Evolutionary conservation across 208 protist genomes (phyloP), one percentile per base, ranked within the genome.

Genomic region (Acanthamoeba sp.): DNA sequence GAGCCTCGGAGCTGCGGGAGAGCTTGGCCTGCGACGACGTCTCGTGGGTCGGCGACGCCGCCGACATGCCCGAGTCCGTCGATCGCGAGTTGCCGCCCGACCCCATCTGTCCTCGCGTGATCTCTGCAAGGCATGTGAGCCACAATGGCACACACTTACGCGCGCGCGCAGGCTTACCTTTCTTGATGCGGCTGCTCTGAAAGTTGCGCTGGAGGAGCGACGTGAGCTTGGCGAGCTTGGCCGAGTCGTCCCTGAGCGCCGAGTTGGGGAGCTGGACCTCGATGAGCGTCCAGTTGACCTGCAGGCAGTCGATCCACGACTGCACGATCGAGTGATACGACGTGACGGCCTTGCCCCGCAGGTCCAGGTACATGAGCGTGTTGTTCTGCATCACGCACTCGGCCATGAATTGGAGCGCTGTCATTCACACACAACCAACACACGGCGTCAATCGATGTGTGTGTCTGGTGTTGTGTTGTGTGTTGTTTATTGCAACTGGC

Each of bases 341-440:
- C 6, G 87, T 73, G 10, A 73, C 40, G 6, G 87, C 87, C 45
- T 66, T 76, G 27, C 87, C 87, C 40, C 59, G 34, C 16, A 92
- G 29, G 29, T 92, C 87, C 20, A 92, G 42, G 42, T 66, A n/a
- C 57, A 92, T 45, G 0, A 92, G 42, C 24, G 87, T 55, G 18
- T 92, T 66, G 57, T 66, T 92, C 27, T 92, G 55, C 80, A 88
- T 92, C 27, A 92, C 36, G 9, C 87, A 92, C 38, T 92, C 64
- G 14, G 87, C 87, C 59, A 92, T 78, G 29, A 92, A 92, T 32
- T 57, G 38, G 6, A 57, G 87, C 42, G 57, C 87, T 92, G 50
- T 34, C 71, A 18, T 36, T 14, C 10, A 34, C 2, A 50, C 18
- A 85, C 16, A 9, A 5, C 14, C 6, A 6, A 71, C 62, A 7